A percentile compares a stretch with the other conserved stretches of the same genome.
Conservation (phyloP, 805 yeast genomes). For the Clavispora carvajalis region DNA sequence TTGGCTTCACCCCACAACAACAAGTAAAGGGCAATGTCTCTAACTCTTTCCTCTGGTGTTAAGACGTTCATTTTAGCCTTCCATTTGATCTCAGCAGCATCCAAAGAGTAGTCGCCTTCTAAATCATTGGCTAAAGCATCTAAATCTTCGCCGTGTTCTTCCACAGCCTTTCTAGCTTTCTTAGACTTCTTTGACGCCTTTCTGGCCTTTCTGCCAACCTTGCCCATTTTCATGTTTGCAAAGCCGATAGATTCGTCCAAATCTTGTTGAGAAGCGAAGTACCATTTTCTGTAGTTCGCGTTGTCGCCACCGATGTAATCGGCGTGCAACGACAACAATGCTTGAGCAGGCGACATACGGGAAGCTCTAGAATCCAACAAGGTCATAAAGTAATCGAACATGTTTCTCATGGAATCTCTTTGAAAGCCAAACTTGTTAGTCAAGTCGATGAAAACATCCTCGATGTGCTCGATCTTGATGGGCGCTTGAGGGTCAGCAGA, state of each 20-base stretch:
- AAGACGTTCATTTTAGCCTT: slow-evolving; percentile 70
- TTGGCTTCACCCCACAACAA: slow-evolving; percentile 88
- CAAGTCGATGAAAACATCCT: slow-evolving; percentile 79
- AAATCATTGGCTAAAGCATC: slow-evolving; percentile 61
- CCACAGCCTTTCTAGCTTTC: slow-evolving; percentile 66
- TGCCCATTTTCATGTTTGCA: slow-evolving; percentile 74
- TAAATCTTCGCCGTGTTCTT: slow-evolving; percentile 57
- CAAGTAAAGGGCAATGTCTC: slow-evolving; percentile 71
- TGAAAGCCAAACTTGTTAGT: slow-evolving; percentile 84
- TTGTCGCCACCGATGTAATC: slow-evolving; percentile 86
- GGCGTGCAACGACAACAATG: slow-evolving; percentile 74
- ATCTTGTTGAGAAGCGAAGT: slow-evolving; percentile 82
- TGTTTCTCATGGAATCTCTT: slow-evolving; percentile 88
- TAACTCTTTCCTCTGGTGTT: slow-evolving; percentile 72
- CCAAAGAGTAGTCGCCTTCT: slow-evolving; percentile 79
- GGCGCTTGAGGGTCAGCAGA: slow-evolving; percentile 93
- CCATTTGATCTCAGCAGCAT: slow-evolving; percentile 85
- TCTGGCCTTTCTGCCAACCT: slow-evolving; percentile 72
- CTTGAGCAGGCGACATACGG: slow-evolving; percentile 87
- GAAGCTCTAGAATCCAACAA: slow-evolving; percentile 78
- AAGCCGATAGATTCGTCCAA: slow-evolving; percentile 81
- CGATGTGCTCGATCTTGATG: slow-evolving; percentile 74
- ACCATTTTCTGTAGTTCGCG: slow-evolving; percentile 85
- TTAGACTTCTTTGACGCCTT: slow-evolving; percentile 77
- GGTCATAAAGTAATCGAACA: slow-evolving; percentile 85